Conservation (phyloP, 2,329 filamentous ascomycete genomes). For the Fusarium austroafricanum region DNA sequence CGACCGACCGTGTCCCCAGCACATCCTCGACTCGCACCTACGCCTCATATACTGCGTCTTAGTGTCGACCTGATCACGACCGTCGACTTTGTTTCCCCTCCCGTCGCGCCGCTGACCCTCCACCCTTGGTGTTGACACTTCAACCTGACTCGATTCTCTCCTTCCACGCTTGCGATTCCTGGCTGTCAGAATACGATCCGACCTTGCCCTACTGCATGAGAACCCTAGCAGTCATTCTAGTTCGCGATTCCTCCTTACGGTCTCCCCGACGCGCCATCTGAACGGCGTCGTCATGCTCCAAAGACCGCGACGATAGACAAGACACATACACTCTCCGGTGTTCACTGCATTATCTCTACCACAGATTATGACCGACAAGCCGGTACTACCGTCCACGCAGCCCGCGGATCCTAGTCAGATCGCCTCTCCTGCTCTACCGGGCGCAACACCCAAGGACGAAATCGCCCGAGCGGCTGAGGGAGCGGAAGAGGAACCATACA, state of each 20-base stretch:
- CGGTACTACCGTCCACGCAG: constrained; percentile 64
- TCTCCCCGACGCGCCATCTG: constrained; percentile 55
- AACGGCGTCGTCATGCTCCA: constrained; percentile 69
- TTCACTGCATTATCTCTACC: constrained; percentile 53
- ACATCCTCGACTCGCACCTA: constrained; percentile 37
- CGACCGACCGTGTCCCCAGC: constrained; percentile 41
- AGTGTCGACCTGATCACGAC: constrained; percentile 13
- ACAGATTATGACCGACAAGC: constrained; percentile 73
- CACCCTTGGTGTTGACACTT: constrained; percentile 36
- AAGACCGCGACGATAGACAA: constrained; percentile 64
- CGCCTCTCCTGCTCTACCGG: constrained; percentile 52
- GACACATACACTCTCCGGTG: constrained; percentile 54
- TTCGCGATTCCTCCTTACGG: constrained; percentile 36
- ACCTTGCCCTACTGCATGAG: constrained; percentile 40
- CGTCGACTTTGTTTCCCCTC: constrained; percentile 16
- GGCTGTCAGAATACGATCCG: constrained; percentile 10
- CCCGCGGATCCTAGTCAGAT: constrained; percentile 67
- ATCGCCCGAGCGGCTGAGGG: constrained; percentile 61
- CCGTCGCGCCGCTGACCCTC: constrained; percentile 34
- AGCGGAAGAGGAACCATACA: constrained; percentile 83
- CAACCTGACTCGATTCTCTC: constrained; percentile 28
- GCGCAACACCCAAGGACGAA: constrained; percentile 54
- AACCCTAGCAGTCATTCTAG: constrained; percentile 29
- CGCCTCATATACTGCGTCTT: constrained; percentile 28
- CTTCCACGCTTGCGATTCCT: constrained; percentile 34